Conservation (phyloP, 2,329 filamentous ascomycete genomes). For the Alternaria arbusti region DNA sequence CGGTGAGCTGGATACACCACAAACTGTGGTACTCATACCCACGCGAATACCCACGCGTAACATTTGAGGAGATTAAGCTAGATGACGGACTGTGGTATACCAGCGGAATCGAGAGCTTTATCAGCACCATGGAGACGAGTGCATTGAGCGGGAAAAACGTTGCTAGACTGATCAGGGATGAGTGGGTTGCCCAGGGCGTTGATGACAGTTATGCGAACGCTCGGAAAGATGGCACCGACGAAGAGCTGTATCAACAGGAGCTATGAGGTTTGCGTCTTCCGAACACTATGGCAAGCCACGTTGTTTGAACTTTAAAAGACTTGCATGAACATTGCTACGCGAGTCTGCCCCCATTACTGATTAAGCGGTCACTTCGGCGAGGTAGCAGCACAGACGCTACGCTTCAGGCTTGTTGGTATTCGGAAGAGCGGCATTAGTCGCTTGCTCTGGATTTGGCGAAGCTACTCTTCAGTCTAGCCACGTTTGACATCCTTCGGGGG, state of each 20-base stretch:
- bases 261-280: background rate
- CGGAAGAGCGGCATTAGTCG: background rate
- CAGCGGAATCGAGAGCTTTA: constrained; percentile 83
- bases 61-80: constrained; percentile 81
- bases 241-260: background rate
- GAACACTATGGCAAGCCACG: background rate
- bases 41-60: constrained; percentile 79
- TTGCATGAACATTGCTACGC: background rate
- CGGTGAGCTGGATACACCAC: constrained; percentile 43
- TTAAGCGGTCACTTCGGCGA: background rate
- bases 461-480: background rate
- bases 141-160: constrained; percentile 90
- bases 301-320: background rate
- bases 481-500: background rate
- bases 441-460: background rate
- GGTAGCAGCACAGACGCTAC: background rate
- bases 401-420: background rate
- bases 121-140: constrained; percentile 97
- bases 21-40: constrained; percentile 86
- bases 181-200: constrained; percentile 47
- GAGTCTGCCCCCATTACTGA: background rate
- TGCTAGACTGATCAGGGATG: constrained; percentile 72
- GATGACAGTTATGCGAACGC: background rate
- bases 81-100: constrained; percentile 71
- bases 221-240: background rate